These are phyloP conservation scores for Phaeosphaeria sp. DNA, from an alignment of 2,329 filamentous ascomycete genomes.

Conservation along the genomic window DNA sequence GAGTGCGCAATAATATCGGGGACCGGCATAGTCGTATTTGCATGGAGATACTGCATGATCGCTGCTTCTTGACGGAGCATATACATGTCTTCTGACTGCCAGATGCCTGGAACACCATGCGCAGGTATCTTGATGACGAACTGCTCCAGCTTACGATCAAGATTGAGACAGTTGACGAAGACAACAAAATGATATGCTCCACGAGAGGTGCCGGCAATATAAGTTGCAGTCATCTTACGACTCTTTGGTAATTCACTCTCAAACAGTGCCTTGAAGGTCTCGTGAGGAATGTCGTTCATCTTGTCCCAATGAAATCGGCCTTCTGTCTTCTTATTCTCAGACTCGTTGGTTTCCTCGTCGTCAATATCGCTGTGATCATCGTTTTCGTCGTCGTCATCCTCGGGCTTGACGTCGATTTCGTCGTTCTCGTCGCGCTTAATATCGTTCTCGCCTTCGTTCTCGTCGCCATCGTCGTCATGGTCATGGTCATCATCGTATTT, in stretches of 20 bases:
- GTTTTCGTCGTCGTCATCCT: not conserved
- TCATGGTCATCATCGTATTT: too few species aligned
- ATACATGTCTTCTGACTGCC: conserved; percentile 1
- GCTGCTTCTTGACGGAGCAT: conserved; percentile 5
- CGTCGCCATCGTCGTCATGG: too few species aligned
- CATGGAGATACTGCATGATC: conserved; percentile 1
- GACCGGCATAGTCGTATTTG: conserved; percentile 10
- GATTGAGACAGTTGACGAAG: not conserved
- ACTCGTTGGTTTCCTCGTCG: not conserved
- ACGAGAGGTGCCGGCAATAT: not conserved
- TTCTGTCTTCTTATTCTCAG: not conserved
- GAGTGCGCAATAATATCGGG: conserved; percentile 18
- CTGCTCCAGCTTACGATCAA: not conserved
- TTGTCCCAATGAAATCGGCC: not conserved
- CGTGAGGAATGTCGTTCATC: not conserved
- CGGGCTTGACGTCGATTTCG: too few species aligned
- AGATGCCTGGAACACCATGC: conserved; percentile 1
- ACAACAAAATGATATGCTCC: conserved; percentile 4
- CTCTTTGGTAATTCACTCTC: not conserved
- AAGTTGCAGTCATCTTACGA: not conserved
- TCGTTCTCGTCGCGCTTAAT: too few species aligned
- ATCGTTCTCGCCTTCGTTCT: too few species aligned
- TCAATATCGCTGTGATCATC: not conserved
- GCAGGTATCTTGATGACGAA: conserved; percentile 7
- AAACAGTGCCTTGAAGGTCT: not conserved